A percentile compares a stretch with the other conserved stretches of the same genome.
phyloP scores from a whole-genome alignment of 2,329 filamentous ascomycete species.

The Trichoderma asperellum region DNA sequence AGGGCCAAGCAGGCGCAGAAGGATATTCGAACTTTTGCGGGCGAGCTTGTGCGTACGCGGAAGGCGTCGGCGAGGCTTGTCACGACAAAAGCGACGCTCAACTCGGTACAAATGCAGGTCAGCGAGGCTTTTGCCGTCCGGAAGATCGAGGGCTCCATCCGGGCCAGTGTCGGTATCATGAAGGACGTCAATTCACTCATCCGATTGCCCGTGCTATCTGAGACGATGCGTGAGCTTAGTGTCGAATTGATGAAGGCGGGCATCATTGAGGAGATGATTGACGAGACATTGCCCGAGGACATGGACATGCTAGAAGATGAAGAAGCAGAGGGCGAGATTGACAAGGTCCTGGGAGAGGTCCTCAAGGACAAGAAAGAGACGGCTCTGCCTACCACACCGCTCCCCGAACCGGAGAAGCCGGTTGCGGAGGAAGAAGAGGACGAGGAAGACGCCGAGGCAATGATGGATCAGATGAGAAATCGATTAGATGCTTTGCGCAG shows the following conservation, averaged over 20 bases:
- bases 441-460: conserved; percentile 81
- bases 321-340: conserved; percentile 78
- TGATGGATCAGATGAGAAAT: conserved; percentile 93
- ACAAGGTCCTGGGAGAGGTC: conserved; percentile 90
- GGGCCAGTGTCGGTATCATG: conserved; percentile 89
- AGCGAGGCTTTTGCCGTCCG: conserved; percentile 93
- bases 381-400: conserved; percentile 59
- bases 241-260: conserved; percentile 91
- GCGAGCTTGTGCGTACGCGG: conserved; percentile 82
- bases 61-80: conserved; percentile 74
- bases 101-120: conserved; percentile 95
- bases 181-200: conserved; percentile 91
- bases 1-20: conserved; percentile 77
- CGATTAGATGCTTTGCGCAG: conserved; percentile 89
- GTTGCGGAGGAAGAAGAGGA: conserved; percentile 55
- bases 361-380: conserved; percentile 76
- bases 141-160: conserved; percentile 93
- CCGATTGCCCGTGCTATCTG: conserved; percentile 79
- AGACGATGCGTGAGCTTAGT: conserved; percentile 86
- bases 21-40: conserved; percentile 86
- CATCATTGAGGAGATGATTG: conserved; percentile 97
- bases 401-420: conserved; percentile 57
- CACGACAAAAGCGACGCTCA: conserved; percentile 89
- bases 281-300: conserved; percentile 79
- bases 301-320: conserved; percentile 74